These are phyloP conservation scores for Alternaria hordeiaustralica DNA, from an alignment of 2,329 filamentous ascomycete genomes.

Conservation along the genomic window DNA sequence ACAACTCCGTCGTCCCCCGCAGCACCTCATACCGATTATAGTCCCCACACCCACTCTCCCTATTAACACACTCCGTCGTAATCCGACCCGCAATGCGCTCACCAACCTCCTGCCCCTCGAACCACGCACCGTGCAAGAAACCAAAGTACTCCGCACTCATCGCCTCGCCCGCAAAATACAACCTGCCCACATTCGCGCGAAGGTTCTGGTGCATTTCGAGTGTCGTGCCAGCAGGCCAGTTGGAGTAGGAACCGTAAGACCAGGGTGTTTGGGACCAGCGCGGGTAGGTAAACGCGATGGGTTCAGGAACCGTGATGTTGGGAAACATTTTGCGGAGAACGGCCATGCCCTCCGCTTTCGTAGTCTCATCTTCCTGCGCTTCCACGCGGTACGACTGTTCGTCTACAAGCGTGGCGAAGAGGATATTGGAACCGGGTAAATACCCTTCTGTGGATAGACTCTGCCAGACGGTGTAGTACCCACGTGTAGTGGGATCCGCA, in stretches of 20 bases:
- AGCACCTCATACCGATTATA: slow-evolving; percentile 38
- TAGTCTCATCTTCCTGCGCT: slow-evolving; percentile 64
- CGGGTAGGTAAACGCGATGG: slow-evolving; percentile 66
- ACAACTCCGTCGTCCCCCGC: slow-evolving; percentile 37
- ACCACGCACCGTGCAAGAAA: slow-evolving; percentile 62
- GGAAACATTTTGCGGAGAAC: slow-evolving; percentile 70
- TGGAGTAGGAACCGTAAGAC: slow-evolving; percentile 69
- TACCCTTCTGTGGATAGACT: slow-evolving; percentile 66
- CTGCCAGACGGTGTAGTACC: slow-evolving; percentile 69
- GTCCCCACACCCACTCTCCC: slow-evolving; percentile 33
- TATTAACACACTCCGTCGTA: slow-evolving; percentile 31
- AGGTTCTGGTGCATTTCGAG: slow-evolving; percentile 72
- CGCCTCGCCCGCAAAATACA: slow-evolving; percentile 72
- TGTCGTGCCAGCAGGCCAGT: slow-evolving; percentile 70
- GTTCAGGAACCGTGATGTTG: slow-evolving; percentile 62
- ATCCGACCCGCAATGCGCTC: slow-evolving; percentile 39
- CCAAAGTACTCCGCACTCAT: slow-evolving; percentile 69
- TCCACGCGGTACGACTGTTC: slow-evolving; percentile 65
- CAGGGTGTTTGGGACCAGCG: slow-evolving; percentile 61
- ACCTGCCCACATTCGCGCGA: slow-evolving; percentile 65
- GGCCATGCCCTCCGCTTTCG: slow-evolving; percentile 61
- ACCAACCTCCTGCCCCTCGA: slow-evolving; percentile 44
- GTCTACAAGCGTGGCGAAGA: slow-evolving; percentile 69
- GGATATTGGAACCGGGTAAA: slow-evolving; percentile 66
- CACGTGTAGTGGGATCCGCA: slow-evolving; percentile 55